Base-by-base conservation (phyloP, 768 basidiomycete species). In the Lanmaoa rubissima region DNA sequence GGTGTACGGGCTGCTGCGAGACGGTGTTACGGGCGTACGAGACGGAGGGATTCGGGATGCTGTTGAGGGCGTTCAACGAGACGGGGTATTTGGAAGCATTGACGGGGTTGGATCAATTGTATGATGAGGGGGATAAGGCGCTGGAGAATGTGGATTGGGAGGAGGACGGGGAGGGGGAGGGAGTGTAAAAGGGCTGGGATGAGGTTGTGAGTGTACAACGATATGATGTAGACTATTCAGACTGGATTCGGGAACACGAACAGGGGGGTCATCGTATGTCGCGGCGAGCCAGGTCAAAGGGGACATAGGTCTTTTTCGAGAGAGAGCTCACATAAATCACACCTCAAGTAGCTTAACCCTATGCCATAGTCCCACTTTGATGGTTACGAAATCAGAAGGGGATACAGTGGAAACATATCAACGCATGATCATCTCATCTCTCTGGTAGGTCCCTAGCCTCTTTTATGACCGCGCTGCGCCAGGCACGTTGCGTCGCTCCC, bases 1-100 rank as follows among this genome's bases (percentile, higher is more conserved):
- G 79, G 53, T 99, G 96, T 69, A 96, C 94, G 1, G 97, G 92
- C 0, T 99, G 97, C 67, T 90, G 89, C 52, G 85, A 90, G 61
- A 79, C 78, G 21, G 92, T 97, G 17, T 58, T 98, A 34, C 73
- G 81, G n/a, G 89, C 86, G 12, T 99, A 98, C 69, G 85, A 88
- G 61, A 74, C 73, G n/a, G 76, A 86, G 31, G 94, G 94, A 0
- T 93, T 93, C 63, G 78, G 77, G 16, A 87, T 95, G 85, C 70
- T 98, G 16, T 68, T 88, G 19, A 75, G 82, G 57, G 94, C 89
- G 5, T 95, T 93, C 70, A 92, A 94, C 61, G 92, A 97, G 61
- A 74, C 77, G 6, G 83, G 85, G 49, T 91, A 85, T 65, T 74
- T 95, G 32, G 89, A 91, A 70, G 69, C 73, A 54, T 64, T 94